These are phyloP conservation scores for Irpex rosettiformis DNA, from an alignment of 1,284 basidiomycete genomes.

Conservation along the genomic window DNA sequence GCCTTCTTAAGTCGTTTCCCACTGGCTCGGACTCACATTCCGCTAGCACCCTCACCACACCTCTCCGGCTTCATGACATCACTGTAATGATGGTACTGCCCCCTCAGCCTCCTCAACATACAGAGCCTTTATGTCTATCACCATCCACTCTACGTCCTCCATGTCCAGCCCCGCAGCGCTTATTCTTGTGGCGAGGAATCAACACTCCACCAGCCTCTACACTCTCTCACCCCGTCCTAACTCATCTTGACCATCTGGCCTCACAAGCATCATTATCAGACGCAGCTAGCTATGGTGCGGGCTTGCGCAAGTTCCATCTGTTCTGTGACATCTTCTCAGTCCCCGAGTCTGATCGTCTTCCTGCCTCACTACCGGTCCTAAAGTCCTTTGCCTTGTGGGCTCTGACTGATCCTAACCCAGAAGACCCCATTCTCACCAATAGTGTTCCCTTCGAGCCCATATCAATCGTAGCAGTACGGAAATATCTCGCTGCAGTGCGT, in stretches of 20 bases:
- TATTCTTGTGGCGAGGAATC: slow-evolving; percentile 32
- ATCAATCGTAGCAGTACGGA: slow-evolving; percentile 19
- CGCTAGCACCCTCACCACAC: too few species aligned
- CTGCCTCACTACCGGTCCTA: slow-evolving; percentile 27
- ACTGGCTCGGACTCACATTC: slow-evolving; percentile 3
- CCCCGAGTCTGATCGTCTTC: slow-evolving; percentile 27
- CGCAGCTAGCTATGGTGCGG: slow-evolving; percentile 28
- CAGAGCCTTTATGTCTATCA: too few species aligned
- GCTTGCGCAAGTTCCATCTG: slow-evolving; percentile 34
- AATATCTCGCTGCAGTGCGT: slow-evolving; percentile 33
- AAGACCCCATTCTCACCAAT: slow-evolving; percentile 12
- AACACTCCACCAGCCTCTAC: slow-evolving; percentile 21
- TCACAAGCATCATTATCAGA: slow-evolving; percentile 25
- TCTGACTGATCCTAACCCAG: slow-evolving; percentile 19
- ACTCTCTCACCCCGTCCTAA: slow-evolving; percentile 24
- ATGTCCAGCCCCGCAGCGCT: slow-evolving; percentile 25
- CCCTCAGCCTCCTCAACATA: too few species aligned
- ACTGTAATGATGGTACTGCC: too few species aligned
- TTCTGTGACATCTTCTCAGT: slow-evolving; percentile 36
- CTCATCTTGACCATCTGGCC: slow-evolving; percentile 21
- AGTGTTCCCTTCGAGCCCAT: slow-evolving; percentile 28
- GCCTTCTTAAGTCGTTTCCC: slow-evolving; percentile 29
- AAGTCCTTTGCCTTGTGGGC: slow-evolving; percentile 36
- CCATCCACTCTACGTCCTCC: slow-evolving; percentile 1
- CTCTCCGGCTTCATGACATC: too few species aligned